phyloP scores from a whole-genome alignment of 2,329 filamentous ascomycete species.

The Clarireedia hainanense region DNA sequence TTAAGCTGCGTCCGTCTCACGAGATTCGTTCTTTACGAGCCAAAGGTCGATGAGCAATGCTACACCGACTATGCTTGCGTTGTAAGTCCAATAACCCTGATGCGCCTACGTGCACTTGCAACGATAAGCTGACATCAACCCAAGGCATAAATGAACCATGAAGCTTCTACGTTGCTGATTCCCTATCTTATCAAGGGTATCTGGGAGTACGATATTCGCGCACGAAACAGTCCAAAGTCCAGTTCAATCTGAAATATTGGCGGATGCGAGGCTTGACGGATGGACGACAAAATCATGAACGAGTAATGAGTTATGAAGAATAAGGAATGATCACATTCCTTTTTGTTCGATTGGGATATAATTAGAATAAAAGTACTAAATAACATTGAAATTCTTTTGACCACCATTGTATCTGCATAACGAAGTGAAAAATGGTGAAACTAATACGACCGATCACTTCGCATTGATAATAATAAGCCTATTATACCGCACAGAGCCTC shows the following conservation, averaged over 20 bases:
- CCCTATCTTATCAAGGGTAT: background rate
- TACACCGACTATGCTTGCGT: slow-evolving; percentile 8
- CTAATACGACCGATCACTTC: too few relatives aligned
- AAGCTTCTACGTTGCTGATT: background rate
- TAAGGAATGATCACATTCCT: slow-evolving; percentile 1
- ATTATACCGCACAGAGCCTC: too few relatives aligned
- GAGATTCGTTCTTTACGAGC: slow-evolving; percentile 8
- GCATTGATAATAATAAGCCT: too few relatives aligned
- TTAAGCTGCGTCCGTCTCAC: background rate
- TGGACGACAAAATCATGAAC: background rate
- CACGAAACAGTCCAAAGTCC: too few relatives aligned
- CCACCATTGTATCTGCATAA: too few relatives aligned
- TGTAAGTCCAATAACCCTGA: background rate
- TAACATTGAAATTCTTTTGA: too few relatives aligned
- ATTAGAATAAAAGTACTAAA: background rate
- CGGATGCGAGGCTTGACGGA: background rate
- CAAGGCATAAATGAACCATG: background rate
- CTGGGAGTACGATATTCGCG: too few relatives aligned
- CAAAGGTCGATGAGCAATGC: background rate
- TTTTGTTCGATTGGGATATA: background rate
- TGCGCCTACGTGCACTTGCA: background rate
- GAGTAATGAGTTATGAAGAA: background rate
- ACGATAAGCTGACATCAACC: slow-evolving; percentile 1
- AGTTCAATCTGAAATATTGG: background rate
- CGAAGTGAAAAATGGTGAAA: too few relatives aligned